Conservation (phyloP, 139 green algal genomes). For the Chlamydomonas sphaeroides region DNA sequence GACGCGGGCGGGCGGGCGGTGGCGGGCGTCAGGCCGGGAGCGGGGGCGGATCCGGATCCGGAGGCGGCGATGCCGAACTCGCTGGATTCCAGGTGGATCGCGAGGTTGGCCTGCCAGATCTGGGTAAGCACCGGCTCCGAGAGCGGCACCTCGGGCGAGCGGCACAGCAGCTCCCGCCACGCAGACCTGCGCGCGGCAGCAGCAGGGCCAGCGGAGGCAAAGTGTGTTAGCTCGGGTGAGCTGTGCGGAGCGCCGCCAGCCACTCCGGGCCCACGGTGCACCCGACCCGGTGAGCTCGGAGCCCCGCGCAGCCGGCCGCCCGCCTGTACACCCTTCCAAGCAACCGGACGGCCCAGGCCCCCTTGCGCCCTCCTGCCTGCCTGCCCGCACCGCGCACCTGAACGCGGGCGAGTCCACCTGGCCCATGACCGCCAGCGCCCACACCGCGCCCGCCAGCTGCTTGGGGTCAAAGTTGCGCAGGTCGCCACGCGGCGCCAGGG, state of each 20-base stretch:
- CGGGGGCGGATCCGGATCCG: too few relatives aligned
- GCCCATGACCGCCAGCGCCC: conserved; percentile 55
- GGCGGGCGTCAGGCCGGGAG: background rate
- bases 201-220: too few relatives aligned
- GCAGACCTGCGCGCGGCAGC: background rate
- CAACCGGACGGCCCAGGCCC: too few relatives aligned
- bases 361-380: too few relatives aligned
- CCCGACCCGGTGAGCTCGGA: too few relatives aligned
- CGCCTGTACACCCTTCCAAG: too few relatives aligned
- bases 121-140: conserved; percentile 33
- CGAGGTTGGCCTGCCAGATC: conserved; percentile 43
- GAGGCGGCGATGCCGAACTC: too few relatives aligned
- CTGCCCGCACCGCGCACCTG: conserved; percentile 1
- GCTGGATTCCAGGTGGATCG: conserved; percentile 18
- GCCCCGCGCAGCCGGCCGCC: too few relatives aligned
- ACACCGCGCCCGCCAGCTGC: conserved; percentile 49
- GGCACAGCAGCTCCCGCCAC: conserved; percentile 8
- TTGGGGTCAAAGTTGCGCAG: conserved; percentile 15
- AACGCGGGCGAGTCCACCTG: conserved; percentile 38
- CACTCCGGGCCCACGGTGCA: too few relatives aligned
- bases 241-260: too few relatives aligned
- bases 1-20: too few relatives aligned
- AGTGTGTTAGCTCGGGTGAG: too few relatives aligned
- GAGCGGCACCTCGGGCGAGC: background rate
- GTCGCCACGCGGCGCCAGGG: background rate